phyloP scores from a whole-genome alignment of 1,139 yeast species.

The Scheffersomyces parashehatae region DNA sequence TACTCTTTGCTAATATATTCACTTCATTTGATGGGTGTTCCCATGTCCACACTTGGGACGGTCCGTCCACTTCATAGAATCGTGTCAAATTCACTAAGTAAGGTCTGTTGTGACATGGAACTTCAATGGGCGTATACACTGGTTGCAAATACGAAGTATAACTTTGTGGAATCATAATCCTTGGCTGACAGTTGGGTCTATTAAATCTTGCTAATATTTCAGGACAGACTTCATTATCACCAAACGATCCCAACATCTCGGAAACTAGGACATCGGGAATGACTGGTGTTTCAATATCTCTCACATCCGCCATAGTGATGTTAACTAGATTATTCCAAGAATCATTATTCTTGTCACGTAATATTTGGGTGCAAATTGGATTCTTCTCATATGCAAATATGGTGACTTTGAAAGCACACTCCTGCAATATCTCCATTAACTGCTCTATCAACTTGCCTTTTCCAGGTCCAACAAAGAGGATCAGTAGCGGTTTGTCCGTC shows the following conservation, averaged over 20 bases:
- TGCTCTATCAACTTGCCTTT: conserved; percentile 73
- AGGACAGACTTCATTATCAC: conserved; percentile 87
- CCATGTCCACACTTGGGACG: conserved; percentile 55
- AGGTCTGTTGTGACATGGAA: conserved; percentile 38
- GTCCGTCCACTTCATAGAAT: conserved; percentile 38
- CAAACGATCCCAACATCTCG: conserved; percentile 86
- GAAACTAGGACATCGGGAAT: conserved; percentile 60
- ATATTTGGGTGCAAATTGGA: conserved; percentile 53
- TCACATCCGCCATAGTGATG: conserved; percentile 57
- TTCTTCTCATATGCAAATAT: conserved; percentile 63
- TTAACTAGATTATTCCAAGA: conserved; percentile 50
- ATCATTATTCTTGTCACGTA: conserved; percentile 41
- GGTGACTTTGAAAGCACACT: conserved; percentile 18
- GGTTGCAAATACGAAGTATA: conserved; percentile 68
- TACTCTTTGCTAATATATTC: conserved; percentile 9
- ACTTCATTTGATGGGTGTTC: conserved; percentile 38
- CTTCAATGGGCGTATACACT: conserved; percentile 52
- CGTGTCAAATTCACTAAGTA: conserved; percentile 62
- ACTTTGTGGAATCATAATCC: conserved; percentile 63
- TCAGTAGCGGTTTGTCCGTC: conserved; percentile 7
- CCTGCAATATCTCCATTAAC: conserved; percentile 34
- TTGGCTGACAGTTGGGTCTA: conserved; percentile 9
- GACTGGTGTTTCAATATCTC: conserved; percentile 39
- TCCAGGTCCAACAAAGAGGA: conserved; percentile 84
- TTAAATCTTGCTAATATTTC: conserved; percentile 54